These are phyloP conservation scores for Mycena olivaceomarginata DNA, from an alignment of 768 basidiomycete species.

Conservation along the genomic window DNA sequence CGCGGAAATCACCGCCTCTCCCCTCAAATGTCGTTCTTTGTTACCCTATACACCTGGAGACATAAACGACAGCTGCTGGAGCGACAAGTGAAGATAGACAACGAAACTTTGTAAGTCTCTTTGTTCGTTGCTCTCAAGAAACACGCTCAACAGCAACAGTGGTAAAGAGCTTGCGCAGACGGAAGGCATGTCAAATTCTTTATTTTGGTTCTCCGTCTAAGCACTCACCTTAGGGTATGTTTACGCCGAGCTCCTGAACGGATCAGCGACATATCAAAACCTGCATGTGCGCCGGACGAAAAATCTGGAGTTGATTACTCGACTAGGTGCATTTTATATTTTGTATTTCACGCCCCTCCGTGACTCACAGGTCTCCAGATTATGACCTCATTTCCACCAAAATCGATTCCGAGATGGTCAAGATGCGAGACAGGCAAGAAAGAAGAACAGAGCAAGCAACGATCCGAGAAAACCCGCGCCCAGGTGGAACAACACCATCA, in stretches of 20 bases:
- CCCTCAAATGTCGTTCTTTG: constrained; percentile 48
- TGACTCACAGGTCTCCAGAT: constrained; percentile 50
- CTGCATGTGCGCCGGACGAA: constrained; percentile 60
- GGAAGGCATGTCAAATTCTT: constrained; percentile 18
- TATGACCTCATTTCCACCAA: constrained; percentile 42
- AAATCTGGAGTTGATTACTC: constrained; percentile 60
- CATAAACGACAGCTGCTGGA: constrained; percentile 34
- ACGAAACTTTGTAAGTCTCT: constrained; percentile 44
- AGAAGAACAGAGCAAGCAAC: constrained; percentile 27
- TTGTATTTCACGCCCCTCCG: neutral
- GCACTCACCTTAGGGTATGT: constrained; percentile 54
- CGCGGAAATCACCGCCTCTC: constrained; percentile 27
- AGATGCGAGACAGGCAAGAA: constrained; percentile 10
- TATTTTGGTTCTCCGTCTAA: neutral
- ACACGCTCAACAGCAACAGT: constrained; percentile 29
- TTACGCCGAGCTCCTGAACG: constrained; percentile 61
- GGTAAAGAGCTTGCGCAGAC: constrained; percentile 39
- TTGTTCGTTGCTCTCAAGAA: constrained; percentile 27
- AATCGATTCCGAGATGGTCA: constrained; percentile 40
- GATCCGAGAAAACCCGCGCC: constrained; percentile 17
- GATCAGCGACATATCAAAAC: constrained; percentile 59
- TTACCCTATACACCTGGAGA: constrained; percentile 53
- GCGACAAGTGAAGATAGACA: constrained; percentile 21
- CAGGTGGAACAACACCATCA: constrained; percentile 41
- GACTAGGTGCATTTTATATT: constrained; percentile 56